Percentiles rank a stretch among this genome's conserved stretches.
Conservation (phyloP, 768 basidiomycete genomes). For the Boletus reticuloceps region DNA sequence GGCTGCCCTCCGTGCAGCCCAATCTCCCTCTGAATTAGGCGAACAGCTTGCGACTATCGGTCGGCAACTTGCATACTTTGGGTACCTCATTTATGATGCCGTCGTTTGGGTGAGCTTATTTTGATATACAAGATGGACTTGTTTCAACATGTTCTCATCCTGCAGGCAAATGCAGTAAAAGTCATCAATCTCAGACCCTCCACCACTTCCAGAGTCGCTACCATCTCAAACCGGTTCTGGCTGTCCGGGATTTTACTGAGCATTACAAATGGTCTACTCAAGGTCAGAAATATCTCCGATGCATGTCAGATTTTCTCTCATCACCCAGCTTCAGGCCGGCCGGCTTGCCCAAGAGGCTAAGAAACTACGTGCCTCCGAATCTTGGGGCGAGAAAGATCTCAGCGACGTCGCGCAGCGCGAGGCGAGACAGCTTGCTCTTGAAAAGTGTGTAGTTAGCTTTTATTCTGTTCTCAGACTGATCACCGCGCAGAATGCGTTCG, state of each 20-base stretch:
- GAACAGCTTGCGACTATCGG: conserved; percentile 80
- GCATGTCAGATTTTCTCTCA: not conserved
- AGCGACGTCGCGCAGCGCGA: conserved; percentile 65
- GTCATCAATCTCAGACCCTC: conserved; percentile 60
- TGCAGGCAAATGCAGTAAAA: conserved; percentile 64
- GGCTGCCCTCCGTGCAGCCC: conserved; percentile 72
- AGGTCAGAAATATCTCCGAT: conserved; percentile 40
- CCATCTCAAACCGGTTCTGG: conserved; percentile 82
- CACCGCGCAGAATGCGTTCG: conserved; percentile 50
- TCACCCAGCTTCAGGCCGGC: conserved; percentile 41
- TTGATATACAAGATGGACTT: not conserved
- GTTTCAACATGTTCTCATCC: not conserved
- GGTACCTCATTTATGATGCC: conserved; percentile 80
- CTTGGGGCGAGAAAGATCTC: conserved; percentile 65
- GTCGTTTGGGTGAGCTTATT: conserved; percentile 72
- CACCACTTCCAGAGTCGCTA: conserved; percentile 57
- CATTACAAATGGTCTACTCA: conserved; percentile 64
- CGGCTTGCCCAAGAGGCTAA: conserved; percentile 61
- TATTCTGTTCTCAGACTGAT: conserved; percentile 2
- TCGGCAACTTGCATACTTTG: conserved; percentile 86
- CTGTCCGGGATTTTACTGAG: conserved; percentile 82
- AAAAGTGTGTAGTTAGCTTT: conserved; percentile 40
- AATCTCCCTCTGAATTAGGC: conserved; percentile 49
- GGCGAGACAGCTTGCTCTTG: conserved; percentile 54
- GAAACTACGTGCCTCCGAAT: conserved; percentile 42